Conservation (phyloP, 176 grass and related monocot species). For the Olyra latifolia region DNA sequence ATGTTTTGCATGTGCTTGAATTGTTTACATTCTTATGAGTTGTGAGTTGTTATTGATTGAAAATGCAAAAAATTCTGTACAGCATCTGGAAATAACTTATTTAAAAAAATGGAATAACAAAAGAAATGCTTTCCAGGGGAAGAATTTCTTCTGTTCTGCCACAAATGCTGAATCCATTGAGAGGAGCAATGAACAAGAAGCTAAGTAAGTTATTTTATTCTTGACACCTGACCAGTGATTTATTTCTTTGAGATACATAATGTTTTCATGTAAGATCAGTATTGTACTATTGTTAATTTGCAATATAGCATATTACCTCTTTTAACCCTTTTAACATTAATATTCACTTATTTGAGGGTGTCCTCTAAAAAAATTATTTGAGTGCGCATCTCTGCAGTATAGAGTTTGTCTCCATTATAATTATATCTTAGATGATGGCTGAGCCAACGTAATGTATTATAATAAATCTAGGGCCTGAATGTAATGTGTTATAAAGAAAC, state of each 20-base stretch:
- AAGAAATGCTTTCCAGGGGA: conserved; percentile 38
- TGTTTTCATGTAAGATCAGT: conserved; percentile 4
- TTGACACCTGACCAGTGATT: neutral
- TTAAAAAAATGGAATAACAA: conserved; percentile 15
- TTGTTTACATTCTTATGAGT: neutral
- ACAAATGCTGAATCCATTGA: conserved; percentile 3
- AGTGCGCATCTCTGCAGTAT: neutral
- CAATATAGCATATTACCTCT: neutral
- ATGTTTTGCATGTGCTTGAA: neutral
- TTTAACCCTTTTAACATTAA: conserved; percentile 16
- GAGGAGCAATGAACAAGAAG: neutral
- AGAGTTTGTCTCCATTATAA: neutral
- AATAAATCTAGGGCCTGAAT: neutral
- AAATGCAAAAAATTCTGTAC: neutral
- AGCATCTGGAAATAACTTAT: neutral
- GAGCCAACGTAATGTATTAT: neutral
- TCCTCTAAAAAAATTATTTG: no score
- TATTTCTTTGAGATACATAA: neutral
- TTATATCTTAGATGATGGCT: neutral
- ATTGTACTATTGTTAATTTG: neutral
- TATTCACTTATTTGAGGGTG: neutral
- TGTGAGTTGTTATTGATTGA: neutral
- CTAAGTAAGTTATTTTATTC: conserved; percentile 37
- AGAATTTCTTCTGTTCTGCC: conserved; percentile 23
- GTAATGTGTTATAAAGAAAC: neutral